Evolutionary conservation across 352 stramenopile genomes (phyloP).

Genomic region (Globisporangium perplexum): DNA sequence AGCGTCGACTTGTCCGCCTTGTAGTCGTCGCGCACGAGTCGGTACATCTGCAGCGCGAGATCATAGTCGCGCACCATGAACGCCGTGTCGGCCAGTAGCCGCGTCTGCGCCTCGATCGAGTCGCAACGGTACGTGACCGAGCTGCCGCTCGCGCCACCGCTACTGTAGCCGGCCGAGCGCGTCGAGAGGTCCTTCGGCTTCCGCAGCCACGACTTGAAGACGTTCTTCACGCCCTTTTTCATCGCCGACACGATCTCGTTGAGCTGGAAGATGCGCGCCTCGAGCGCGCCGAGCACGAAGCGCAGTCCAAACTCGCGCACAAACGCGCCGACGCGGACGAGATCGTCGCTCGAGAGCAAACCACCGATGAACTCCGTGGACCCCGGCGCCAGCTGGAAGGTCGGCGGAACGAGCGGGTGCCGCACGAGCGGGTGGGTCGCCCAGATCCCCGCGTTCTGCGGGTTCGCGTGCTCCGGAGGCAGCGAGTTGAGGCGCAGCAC

Average conservation of each 20-base stretch:
- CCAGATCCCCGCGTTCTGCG: constrained; percentile 32
- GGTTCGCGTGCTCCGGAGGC: constrained; percentile 20
- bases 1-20: constrained; percentile 86
- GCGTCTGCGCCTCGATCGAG: constrained; percentile 88
- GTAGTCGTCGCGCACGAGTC: constrained; percentile 87
- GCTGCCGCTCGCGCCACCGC: background rate
- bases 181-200: constrained; percentile 74
- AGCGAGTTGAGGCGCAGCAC: constrained; percentile 74
- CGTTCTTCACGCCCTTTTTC: constrained; percentile 91
- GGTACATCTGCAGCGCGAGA: constrained; percentile 86
- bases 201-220: constrained; percentile 89
- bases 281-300: constrained; percentile 77
- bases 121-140: constrained; percentile 65
- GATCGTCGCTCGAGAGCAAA: constrained; percentile 63
- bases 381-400: constrained; percentile 2
- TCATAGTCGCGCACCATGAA: constrained; percentile 90
- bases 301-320: constrained; percentile 70
- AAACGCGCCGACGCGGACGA: constrained; percentile 57
- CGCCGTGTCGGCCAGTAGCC: constrained; percentile 83
- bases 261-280: constrained; percentile 78
- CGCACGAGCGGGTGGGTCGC: constrained; percentile 60
- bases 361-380: constrained; percentile 26
- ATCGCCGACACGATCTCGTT: constrained; percentile 87
- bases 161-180: constrained; percentile 15
- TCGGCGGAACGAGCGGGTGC: constrained; percentile 30